Base-by-base conservation (phyloP, 768 basidiomycete species). In the Saitozyma sp. region DNA sequence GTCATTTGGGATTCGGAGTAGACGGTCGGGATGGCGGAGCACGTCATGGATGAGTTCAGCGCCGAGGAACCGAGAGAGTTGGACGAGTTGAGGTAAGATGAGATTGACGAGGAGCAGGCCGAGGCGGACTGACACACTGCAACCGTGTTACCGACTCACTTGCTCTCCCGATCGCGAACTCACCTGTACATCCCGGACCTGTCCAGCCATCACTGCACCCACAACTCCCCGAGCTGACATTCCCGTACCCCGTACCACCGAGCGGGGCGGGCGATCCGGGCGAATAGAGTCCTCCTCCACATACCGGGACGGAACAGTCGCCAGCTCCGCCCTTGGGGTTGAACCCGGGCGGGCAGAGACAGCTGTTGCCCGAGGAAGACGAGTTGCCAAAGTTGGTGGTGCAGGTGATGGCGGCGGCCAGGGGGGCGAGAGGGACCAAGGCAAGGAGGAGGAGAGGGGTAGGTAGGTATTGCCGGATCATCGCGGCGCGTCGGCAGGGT, bases 1-100 rank as follows among this genome's bases (percentile, higher is more conserved):
- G 89, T 90, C 83, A 94, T 86, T 76, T 92, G 86, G 4, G 90
- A 85, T 2, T 88, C 84, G 1, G 92, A 87, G 70, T 84, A 95
- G 9, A 93, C 89, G 53, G 83, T 82, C 0, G 91, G 84, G 8
- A 83, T 68, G 10, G 84, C 84, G 69, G 86, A 91, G 80, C 92
- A 95, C 2, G 85, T 83, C 66, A 94, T 73, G 3, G 87, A 87
- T n/a, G 83, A 78, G 65, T 92, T 90, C 81, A 57, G 68, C 7
- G 64, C 16, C 9, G 63, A 50, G 10, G 65, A 58, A 8, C 70
- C 51, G 29, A 62, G 29, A 6, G 72, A 59, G 9, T 59, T 64
- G 4, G 69, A 73, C 1, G 85, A 79, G 54, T 82, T 74, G 70
- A 85, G 86, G 6, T 62, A 69, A 54, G 29, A n/a, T 1, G 65